phyloP scores from a whole-genome alignment of 2,329 filamentous ascomycete species.

The Dichotomopilus funicola region DNA sequence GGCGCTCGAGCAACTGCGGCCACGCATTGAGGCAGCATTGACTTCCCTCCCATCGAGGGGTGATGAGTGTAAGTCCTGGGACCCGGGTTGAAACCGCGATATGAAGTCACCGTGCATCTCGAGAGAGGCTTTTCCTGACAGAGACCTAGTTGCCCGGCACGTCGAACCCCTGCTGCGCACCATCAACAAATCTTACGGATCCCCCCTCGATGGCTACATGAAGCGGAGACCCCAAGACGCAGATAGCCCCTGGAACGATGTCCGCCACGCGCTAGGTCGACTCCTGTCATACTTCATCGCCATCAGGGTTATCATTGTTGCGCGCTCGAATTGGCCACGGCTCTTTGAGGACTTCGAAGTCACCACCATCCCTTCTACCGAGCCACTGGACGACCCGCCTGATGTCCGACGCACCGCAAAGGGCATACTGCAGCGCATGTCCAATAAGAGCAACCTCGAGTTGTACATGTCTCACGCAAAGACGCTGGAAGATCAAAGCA shows the following conservation, averaged over 20 bases:
- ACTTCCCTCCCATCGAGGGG: not conserved
- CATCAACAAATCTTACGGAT: conserved; percentile 3
- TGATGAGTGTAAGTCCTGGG: conserved; percentile 5
- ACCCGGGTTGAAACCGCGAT: too few species aligned
- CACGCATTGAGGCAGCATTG: conserved; percentile 2
- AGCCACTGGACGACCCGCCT: not conserved
- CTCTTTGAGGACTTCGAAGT: conserved; percentile 30
- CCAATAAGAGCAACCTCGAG: not conserved
- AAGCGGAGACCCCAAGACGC: conserved; percentile 8
- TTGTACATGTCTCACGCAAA: not conserved
- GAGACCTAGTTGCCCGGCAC: conserved; percentile 6
- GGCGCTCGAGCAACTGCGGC: not conserved
- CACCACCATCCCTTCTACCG: conserved; percentile 24
- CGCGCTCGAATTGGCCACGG: conserved; percentile 24
- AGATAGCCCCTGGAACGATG: conserved; percentile 22
- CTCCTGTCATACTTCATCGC: conserved; percentile 26
- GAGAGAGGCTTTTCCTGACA: too few species aligned
- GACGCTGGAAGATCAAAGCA: not conserved
- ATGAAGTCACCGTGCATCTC: too few species aligned
- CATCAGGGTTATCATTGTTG: conserved; percentile 24
- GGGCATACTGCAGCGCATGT: conserved; percentile 18
- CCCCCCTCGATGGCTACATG: conserved; percentile 13
- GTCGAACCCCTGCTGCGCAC: conserved; percentile 6
- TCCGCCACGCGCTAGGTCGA: conserved; percentile 25
- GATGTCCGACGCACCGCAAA: conserved; percentile 10